Evolutionary conservation across 495 filamentous ascomycete species (phyloP).

Genomic region (Penicillium simplicissimum): DNA sequence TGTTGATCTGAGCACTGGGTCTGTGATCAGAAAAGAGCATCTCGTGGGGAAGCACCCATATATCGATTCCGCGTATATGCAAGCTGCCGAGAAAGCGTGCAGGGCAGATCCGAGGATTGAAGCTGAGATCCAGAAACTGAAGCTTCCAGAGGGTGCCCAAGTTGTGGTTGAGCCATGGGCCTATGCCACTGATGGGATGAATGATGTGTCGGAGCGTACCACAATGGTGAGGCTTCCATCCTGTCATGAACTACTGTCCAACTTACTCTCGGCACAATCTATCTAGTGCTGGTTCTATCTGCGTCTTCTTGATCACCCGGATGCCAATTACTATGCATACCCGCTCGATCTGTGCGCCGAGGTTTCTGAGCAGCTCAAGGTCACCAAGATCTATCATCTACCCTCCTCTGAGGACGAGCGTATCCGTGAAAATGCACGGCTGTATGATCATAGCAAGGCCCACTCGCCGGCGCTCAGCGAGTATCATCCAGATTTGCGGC

Average conservation of each 20-base stretch:
- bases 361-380: conserved; percentile 57
- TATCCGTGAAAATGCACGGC: conserved; percentile 16
- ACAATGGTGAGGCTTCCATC: conserved; percentile 24
- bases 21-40: conserved; percentile 13
- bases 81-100: conserved; percentile 33
- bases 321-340: conserved; percentile 72
- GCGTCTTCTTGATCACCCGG: conserved; percentile 22
- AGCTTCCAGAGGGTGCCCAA: conserved; percentile 31
- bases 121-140: conserved; percentile 23
- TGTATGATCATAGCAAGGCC: conserved; percentile 36
- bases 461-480: conserved; percentile 57
- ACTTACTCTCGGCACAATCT: background rate
- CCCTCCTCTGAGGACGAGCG: conserved; percentile 36
- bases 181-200: conserved; percentile 43
- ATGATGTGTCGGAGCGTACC: conserved; percentile 35
- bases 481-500: conserved; percentile 60
- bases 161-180: conserved; percentile 42
- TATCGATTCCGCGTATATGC: conserved; percentile 35
- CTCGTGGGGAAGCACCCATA: conserved; percentile 31
- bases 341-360: conserved; percentile 71
- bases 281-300: conserved; percentile 38
- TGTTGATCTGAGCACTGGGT: conserved; percentile 18
- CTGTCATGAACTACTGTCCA: background rate
- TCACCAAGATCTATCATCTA: conserved; percentile 48
- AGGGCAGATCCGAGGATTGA: conserved; percentile 23